Percentiles rank a stretch among this genome's conserved stretches.
Evolutionary conservation across 179 eudicot genomes (phyloP).

Genomic region (Pouteria campechiana): DNA sequence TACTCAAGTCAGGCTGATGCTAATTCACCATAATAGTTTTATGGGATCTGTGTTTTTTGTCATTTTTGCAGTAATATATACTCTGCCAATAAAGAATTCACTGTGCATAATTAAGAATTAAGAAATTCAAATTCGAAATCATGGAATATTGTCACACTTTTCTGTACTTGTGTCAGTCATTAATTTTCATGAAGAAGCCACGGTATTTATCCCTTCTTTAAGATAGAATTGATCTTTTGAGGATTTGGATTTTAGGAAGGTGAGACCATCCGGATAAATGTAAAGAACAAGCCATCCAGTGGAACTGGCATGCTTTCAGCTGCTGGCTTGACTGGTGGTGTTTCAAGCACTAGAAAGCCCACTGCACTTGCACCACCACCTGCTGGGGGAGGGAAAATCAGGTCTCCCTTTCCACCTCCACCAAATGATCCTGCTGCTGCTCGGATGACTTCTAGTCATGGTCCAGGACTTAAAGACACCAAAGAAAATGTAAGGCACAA

Average conservation of each 20-base stretch:
- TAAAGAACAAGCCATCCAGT: constrained; percentile 77
- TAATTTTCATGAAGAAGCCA: no score
- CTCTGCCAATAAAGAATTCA: no score
- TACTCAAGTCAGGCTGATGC: no score
- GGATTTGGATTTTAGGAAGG: constrained; percentile 60
- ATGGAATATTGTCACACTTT: no score
- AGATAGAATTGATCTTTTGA: neutral
- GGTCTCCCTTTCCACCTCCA: constrained; percentile 89
- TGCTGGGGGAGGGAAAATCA: constrained; percentile 44
- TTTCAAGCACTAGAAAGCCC: constrained; percentile 32
- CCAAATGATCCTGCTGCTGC: constrained; percentile 85
- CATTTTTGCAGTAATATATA: no score
- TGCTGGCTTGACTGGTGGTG: constrained; percentile 49
- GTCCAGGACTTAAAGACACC: constrained; percentile 32
- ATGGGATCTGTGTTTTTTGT: no score
- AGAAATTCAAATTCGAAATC: no score
- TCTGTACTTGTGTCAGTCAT: no score
- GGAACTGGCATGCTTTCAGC: constrained; percentile 86
- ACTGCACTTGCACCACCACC: constrained; percentile 81
- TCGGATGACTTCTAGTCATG: constrained; percentile 35
- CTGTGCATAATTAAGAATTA: no score
- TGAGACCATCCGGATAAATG: constrained; percentile 92
- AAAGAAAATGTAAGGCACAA: constrained; percentile 37
- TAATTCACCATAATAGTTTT: no score
- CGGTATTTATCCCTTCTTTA: no score